Evolutionary conservation across 2,329 filamentous ascomycete species (phyloP).

Genomic region (Fusarium sp.): DNA sequence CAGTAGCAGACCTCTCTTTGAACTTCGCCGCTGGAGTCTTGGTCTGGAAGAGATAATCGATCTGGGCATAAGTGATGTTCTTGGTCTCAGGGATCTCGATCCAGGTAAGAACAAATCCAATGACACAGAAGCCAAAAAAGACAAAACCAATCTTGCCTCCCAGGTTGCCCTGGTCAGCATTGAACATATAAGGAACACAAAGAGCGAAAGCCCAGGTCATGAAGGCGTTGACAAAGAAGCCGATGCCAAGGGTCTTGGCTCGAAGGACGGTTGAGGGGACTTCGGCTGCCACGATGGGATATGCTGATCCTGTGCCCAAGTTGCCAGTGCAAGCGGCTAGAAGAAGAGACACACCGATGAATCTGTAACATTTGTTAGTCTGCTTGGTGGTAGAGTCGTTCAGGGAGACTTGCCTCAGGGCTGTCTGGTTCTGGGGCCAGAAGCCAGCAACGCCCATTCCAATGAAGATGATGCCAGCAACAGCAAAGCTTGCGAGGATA

Average conservation of each 20-base stretch:
- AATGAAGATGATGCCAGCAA: background rate
- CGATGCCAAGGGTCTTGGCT: background rate
- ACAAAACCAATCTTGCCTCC: background rate
- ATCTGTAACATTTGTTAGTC: background rate
- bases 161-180: background rate
- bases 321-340: background rate
- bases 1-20: background rate
- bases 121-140: background rate
- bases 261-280: background rate
- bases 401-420: background rate
- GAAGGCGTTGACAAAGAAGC: background rate
- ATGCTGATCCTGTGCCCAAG: background rate
- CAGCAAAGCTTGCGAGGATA: background rate
- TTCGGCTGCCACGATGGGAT: background rate
- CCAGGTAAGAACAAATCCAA: background rate
- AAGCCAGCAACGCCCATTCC: background rate
- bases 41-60: background rate
- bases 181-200: background rate
- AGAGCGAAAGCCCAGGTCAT: background rate
- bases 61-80: background rate
- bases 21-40: background rate
- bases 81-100: background rate
- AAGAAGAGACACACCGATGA: background rate
- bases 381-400: fast-evolving
- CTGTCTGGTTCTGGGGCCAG: background rate